These are phyloP conservation scores for Aspergillus diversus DNA, from an alignment of 495 filamentous ascomycete genomes.

Conservation along the genomic window DNA sequence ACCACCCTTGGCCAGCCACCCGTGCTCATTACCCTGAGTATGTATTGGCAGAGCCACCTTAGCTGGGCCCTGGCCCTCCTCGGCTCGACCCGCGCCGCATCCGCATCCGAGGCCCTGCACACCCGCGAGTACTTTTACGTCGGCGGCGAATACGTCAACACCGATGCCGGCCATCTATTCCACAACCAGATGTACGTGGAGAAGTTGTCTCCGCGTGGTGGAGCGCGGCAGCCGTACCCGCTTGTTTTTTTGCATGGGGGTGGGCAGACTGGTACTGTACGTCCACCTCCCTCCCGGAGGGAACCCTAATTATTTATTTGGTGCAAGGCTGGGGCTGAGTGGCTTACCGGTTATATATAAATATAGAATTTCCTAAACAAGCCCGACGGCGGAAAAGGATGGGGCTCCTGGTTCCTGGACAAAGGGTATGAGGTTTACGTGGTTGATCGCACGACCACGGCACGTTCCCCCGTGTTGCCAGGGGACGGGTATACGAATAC, in stretches of 20 bases:
- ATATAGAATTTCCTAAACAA: constrained; percentile 50
- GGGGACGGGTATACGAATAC: constrained; percentile 32
- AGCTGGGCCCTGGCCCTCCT: neutral
- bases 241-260: constrained; percentile 58
- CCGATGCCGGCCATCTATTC: constrained; percentile 22
- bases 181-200: constrained; percentile 61
- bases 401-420: constrained; percentile 50
- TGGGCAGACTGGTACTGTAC: constrained; percentile 55
- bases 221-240: constrained; percentile 37
- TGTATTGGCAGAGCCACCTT: neutral
- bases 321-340: too few species aligned
- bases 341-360: neutral
- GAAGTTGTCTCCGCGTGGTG: constrained; percentile 42
- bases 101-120: constrained; percentile 8
- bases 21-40: too few species aligned
- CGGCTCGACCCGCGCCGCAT: neutral
- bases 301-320: too few species aligned
- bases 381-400: constrained; percentile 51
- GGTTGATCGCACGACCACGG: constrained; percentile 47
- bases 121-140: constrained; percentile 52
- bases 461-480: constrained; percentile 43
- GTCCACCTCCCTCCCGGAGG: constrained; percentile 17
- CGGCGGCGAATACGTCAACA: constrained; percentile 47
- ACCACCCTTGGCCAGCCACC: too few species aligned
- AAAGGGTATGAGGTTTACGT: constrained; percentile 51